Base-by-base conservation (phyloP, 2,329 filamentous ascomycete species). In the Aspergillus ochraceus region DNA sequence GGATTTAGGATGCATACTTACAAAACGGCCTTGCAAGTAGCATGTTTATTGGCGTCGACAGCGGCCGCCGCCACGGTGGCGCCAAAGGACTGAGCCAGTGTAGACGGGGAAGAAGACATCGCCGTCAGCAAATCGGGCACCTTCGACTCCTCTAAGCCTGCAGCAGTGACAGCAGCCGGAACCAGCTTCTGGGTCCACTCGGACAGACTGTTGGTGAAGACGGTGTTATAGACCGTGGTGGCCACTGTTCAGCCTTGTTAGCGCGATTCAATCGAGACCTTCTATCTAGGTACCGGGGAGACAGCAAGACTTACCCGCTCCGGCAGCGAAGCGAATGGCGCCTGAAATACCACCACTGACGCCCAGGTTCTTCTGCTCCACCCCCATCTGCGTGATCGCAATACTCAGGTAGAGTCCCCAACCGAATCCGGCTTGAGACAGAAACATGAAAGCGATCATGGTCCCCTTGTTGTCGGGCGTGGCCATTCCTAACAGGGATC, bases 361-460 rank as follows among this genome's bases (percentile, higher is more conserved):
- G 14, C 81, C 81, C 0, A 83, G 73, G 52, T 82, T 79, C 19
- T 77, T 74, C 60, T 83, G 81, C 26, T 79, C 75, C 2, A 80
- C 79, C n/a, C 80, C 80, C 59, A 82, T 77, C 65, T 83, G 81
- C 6, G 77, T 80, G 60, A 80, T 77, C 1, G 80, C 78, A 62
- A 84, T 82, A 19, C 75, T 77, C 20, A 82, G 68, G 57, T 81
- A 81, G 57, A 80, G 73, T 3, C 76, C 79, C 76, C 78, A 82
- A 6, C 80, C 80, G 62, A 80, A 83, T 4, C 76, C 80, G 12
- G 73, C 70, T 64, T 79, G 72, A 5, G 74, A 74, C 17, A 82
- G 70, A 66, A 82, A 82, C 12, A 79, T 71, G 55, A 83, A 80
- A 0, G 79, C 80, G 52, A 81, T 78, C 68, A 80, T 79, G 60